Base-by-base conservation (phyloP, 345 rosid genomes). In the Hibiscus tridactylites region DNA sequence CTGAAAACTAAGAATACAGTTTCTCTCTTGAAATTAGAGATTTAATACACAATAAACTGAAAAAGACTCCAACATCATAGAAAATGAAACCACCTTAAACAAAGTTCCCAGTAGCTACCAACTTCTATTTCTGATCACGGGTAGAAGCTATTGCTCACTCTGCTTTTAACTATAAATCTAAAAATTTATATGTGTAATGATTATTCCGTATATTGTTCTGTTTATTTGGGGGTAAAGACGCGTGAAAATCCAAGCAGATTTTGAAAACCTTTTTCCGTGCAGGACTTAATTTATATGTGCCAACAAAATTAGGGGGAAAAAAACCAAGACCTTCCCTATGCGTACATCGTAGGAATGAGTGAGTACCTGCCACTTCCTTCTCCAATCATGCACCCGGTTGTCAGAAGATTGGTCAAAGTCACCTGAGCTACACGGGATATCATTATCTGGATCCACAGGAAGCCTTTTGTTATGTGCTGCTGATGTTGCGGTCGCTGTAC, bases 301-400 rank as follows among this genome's bases (percentile, higher is more conserved):
- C 67, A 17, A 17, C 35, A 61, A 72, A 4, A 26, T 35, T 64
- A 70, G 67, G 29, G 61, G n/a, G 33, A 15, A 42, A 78, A 33
- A 33, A 33, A 33, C 0, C 12, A 21, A 42, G 49, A 64, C 1
- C 12, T 46, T 53, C 54, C 62, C 5, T 47, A 56, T 49, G 21
- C 24, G 24, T 59, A 42, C 59, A 49, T 47, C 26, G 60, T 21
- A 69, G 61, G 26, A 65, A 44, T 37, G 11, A 42, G 70, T 3
- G 29, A 73, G 60, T 24, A 88, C 97, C 96, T 91, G 90, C 81
- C 75, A 83, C 58, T 84, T 84, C 39, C 76, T 87, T 73, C 78
- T 78, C 33, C 52, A 60, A 19, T 19, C 60, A 61, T 56, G 50
- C 15, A 15, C 60, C 53, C 62, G 24, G 68, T 71, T 71, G 64